A percentile compares a stretch with the other conserved stretches of the same genome.
Evolutionary conservation across 805 yeast genomes (phyloP).

Genomic region (Candida odintsovae): DNA sequence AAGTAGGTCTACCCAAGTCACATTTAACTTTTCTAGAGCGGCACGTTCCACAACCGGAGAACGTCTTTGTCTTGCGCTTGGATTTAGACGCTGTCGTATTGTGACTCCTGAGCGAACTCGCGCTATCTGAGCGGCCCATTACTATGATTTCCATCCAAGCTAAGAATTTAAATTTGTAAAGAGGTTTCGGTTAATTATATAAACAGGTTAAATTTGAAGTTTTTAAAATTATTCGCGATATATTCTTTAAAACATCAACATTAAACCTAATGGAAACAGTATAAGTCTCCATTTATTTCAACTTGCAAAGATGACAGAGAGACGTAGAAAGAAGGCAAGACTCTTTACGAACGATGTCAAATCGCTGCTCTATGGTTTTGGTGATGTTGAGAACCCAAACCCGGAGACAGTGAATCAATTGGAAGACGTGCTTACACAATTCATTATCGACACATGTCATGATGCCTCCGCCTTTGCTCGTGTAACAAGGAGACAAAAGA

Average conservation of each 20-base stretch:
- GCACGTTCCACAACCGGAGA: constrained; percentile 88
- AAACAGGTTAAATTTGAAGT: no score
- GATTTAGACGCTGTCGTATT: neutral
- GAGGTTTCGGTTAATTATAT: no score
- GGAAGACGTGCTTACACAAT: constrained; percentile 63
- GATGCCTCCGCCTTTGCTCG: constrained; percentile 46
- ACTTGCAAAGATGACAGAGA: constrained; percentile 10
- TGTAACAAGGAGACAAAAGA: constrained; percentile 50
- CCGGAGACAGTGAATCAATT: constrained; percentile 59
- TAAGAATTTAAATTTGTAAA: no score
- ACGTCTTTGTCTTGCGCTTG: constrained; percentile 55
- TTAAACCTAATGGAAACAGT: no score
- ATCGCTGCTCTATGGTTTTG: constrained; percentile 63
- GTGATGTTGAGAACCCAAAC: constrained; percentile 64
- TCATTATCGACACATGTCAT: constrained; percentile 55
- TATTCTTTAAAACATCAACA: no score
- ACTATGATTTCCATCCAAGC: neutral
- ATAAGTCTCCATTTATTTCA: no score
- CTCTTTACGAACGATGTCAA: constrained; percentile 46
- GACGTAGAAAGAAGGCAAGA: constrained; percentile 33
- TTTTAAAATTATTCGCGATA: neutral
- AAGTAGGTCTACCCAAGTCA: constrained; percentile 64
- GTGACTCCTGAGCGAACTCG: neutral
- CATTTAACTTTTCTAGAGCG: constrained; percentile 76
- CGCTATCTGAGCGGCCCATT: neutral